Percentiles rank a stretch among this genome's conserved stretches.
phyloP scores from a whole-genome alignment of 306 rosid species.

The Rubus parviflorus region DNA sequence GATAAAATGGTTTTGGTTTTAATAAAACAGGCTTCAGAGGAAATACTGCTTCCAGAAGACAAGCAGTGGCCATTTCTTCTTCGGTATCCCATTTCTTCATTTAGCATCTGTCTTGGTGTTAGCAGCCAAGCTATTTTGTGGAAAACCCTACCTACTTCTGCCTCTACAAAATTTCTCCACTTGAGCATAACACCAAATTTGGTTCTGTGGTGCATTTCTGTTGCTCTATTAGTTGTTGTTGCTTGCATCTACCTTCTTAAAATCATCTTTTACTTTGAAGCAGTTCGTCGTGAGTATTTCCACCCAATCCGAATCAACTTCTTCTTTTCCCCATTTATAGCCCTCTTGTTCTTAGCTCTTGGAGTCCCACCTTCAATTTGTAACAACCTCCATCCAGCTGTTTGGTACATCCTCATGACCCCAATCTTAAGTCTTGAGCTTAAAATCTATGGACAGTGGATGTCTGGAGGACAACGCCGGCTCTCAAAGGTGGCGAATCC shows the following conservation, averaged over 20 bases:
- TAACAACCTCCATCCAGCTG: conserved; percentile 39
- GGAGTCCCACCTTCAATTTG: conserved; percentile 73
- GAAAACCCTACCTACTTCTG: conserved; percentile 68
- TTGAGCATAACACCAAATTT: conserved; percentile 54
- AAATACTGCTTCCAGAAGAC: conserved; percentile 78
- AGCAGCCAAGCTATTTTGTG: conserved; percentile 92
- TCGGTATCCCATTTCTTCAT: conserved; percentile 63
- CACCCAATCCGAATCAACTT: conserved; percentile 88
- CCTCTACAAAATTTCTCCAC: conserved; percentile 66
- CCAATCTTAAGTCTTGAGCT: conserved; percentile 76
- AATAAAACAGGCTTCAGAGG: conserved; percentile 68
- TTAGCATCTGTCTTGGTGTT: conserved; percentile 87
- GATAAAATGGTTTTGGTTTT: background rate
- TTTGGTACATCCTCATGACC: conserved; percentile 82
- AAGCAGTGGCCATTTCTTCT: conserved; percentile 84
- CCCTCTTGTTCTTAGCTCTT: conserved; percentile 71
- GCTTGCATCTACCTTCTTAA: conserved; percentile 52
- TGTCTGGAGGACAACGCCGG: conserved; percentile 88
- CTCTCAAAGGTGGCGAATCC: conserved; percentile 91
- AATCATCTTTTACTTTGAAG: conserved; percentile 74
- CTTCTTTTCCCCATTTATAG: conserved; percentile 89
- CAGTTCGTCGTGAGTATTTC: conserved; percentile 86
- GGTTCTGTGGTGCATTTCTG: conserved; percentile 65
- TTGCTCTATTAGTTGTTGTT: conserved; percentile 38
- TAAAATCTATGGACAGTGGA: conserved; percentile 95